These are phyloP conservation scores for Umbellularia californica DNA, from an alignment of 164 flowering plant genomes.

Conservation along the genomic window DNA sequence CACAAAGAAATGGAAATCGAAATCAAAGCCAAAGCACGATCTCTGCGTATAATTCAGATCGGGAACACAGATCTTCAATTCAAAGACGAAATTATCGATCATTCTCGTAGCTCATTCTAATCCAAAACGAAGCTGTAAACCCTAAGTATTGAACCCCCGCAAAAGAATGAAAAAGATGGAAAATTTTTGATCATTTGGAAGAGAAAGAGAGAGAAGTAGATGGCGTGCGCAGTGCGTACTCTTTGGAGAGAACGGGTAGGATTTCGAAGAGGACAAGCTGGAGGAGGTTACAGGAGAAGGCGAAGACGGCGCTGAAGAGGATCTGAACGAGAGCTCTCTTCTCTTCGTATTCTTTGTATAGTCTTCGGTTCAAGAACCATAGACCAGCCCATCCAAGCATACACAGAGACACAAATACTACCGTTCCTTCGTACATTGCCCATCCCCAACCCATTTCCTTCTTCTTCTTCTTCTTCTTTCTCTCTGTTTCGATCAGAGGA, in stretches of 20 bases:
- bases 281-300: constrained; percentile 91
- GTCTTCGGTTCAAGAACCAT: constrained; percentile 84
- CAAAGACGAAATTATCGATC: too few relatives aligned
- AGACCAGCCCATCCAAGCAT: constrained; percentile 83
- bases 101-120: too few relatives aligned
- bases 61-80: too few relatives aligned
- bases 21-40: not conserved
- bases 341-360: constrained; percentile 96
- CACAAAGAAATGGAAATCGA: not conserved
- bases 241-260: constrained; percentile 87
- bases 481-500: too few relatives aligned
- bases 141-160: too few relatives aligned
- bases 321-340: constrained; percentile 84
- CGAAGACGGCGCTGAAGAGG: constrained; percentile 94
- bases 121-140: too few relatives aligned
- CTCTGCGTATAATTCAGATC: not conserved
- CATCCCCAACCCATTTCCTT: constrained; percentile 60
- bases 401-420: constrained; percentile 58
- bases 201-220: not conserved
- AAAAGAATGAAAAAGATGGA: too few relatives aligned
- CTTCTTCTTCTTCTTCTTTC: too few relatives aligned
- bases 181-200: not conserved
- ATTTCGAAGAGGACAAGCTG: constrained; percentile 97
- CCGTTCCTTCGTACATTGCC: constrained; percentile 64
- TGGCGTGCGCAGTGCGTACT: constrained; percentile 27